Evolutionary conservation across 179 eudicot species (phyloP).

Genomic region (Beta corolliflora): DNA sequence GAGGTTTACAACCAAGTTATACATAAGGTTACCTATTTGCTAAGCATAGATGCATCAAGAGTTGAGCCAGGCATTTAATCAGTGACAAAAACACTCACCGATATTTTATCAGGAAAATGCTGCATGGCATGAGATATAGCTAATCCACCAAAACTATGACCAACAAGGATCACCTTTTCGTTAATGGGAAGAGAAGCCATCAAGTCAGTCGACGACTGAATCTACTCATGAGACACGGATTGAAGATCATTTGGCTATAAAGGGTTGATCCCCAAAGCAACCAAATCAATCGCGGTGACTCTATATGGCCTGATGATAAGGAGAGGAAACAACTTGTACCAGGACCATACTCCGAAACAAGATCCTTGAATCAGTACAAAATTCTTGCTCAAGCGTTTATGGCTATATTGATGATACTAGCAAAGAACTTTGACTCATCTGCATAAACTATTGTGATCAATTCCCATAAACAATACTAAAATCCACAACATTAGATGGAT

Average conservation of each 20-base stretch:
- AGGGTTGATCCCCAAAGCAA: constrained; percentile 29
- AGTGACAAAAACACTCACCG: constrained; percentile 29
- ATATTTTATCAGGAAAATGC: constrained; percentile 26
- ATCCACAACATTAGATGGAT: too few relatives aligned
- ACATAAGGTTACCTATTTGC: too few relatives aligned
- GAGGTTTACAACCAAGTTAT: too few relatives aligned
- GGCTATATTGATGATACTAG: too few relatives aligned
- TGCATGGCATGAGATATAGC: constrained; percentile 28
- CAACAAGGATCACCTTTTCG: constrained; percentile 27
- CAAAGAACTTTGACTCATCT: too few relatives aligned
- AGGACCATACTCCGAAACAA: constrained; percentile 20
- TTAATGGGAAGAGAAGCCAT: constrained; percentile 22
- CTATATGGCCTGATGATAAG: constrained; percentile 13
- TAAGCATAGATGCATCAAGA: too few relatives aligned
- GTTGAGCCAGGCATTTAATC: constrained; percentile 31
- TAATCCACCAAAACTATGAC: constrained; percentile 29
- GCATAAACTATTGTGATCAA: too few relatives aligned
- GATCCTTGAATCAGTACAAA: too few relatives aligned
- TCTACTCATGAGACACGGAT: constrained; percentile 22
- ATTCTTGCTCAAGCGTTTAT: too few relatives aligned
- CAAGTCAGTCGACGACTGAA: constrained; percentile 19
- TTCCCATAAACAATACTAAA: too few relatives aligned
- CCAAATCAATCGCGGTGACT: constrained; percentile 24
- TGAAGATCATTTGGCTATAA: neutral
- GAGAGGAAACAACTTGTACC: constrained; percentile 31